These are phyloP conservation scores for Crithidia bombi DNA, from an alignment of 208 protist genomes.

Conservation along the genomic window DNA sequence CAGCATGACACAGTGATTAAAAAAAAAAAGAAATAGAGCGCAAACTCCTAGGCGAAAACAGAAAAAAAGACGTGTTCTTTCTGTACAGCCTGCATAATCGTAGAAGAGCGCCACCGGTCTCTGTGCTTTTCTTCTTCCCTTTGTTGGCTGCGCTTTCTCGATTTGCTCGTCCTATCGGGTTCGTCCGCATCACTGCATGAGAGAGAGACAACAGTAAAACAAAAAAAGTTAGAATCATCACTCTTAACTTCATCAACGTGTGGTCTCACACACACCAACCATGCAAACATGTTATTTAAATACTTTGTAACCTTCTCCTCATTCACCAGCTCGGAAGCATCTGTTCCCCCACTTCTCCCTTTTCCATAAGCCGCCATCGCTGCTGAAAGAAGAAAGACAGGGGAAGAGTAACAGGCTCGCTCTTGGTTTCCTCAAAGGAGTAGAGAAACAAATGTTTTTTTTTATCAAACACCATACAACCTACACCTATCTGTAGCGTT, in stretches of 20 bases:
- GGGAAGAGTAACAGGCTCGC: neutral
- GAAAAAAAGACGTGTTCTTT: no score
- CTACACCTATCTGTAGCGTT: neutral
- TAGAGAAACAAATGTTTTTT: neutral
- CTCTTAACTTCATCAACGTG: neutral
- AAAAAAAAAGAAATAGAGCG: no score
- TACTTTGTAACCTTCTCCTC: constrained; percentile 19
- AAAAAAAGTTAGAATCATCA: neutral
- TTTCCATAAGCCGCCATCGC: neutral
- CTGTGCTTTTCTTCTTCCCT: no score
- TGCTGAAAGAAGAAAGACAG: neutral
- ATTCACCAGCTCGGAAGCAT: constrained; percentile 1
- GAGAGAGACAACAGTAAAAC: no score
- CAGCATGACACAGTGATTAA: no score
- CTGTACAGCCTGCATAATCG: no score
- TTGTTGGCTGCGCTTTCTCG: no score
- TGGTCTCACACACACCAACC: neutral
- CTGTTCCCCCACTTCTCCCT: neutral
- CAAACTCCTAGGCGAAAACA: no score
- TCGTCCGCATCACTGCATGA: no score
- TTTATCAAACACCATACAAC: neutral
- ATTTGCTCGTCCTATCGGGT: no score
- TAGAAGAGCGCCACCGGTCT: no score
- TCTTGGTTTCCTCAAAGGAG: constrained; percentile 13
- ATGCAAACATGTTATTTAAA: neutral